phyloP scores from a whole-genome alignment of 1,284 basidiomycete genomes.

The Dichomitus squalens region DNA sequence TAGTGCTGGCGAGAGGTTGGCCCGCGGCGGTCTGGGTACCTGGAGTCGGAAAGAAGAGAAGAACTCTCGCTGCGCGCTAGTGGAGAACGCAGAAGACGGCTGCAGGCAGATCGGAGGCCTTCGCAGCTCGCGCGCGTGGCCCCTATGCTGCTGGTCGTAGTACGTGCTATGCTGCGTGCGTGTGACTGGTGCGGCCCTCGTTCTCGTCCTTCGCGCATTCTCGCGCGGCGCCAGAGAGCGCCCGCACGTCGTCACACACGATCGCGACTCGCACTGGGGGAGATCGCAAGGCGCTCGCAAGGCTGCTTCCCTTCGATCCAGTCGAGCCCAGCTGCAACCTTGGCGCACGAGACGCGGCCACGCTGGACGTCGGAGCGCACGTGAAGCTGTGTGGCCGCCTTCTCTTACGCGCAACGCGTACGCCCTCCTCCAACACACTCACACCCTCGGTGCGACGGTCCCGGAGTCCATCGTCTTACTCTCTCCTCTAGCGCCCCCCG shows the following conservation, averaged over 20 bases:
- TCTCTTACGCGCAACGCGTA: constrained; percentile 14
- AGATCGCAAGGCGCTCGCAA: background rate
- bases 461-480: background rate
- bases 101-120: too few species aligned
- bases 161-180: too few species aligned
- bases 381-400: constrained; percentile 1
- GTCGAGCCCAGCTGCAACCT: background rate
- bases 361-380: constrained; percentile 14
- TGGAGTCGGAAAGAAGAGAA: background rate
- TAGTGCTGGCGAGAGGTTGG: background rate
- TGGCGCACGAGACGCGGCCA: background rate
- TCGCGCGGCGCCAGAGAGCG: too few species aligned
- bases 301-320: background rate
- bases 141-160: too few species aligned
- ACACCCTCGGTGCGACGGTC: constrained; percentile 1
- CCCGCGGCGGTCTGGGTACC: background rate
- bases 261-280: background rate
- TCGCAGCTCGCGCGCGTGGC: too few species aligned
- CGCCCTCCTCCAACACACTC: background rate
- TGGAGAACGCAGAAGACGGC: too few species aligned
- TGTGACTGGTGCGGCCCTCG: too few species aligned
- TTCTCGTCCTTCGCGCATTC: too few species aligned
- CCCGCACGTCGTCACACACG: too few species aligned
- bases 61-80: background rate
- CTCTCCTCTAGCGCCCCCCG: background rate